phyloP scores from a whole-genome alignment of 2,329 filamentous ascomycete genomes.

The Exophiala sideris region DNA sequence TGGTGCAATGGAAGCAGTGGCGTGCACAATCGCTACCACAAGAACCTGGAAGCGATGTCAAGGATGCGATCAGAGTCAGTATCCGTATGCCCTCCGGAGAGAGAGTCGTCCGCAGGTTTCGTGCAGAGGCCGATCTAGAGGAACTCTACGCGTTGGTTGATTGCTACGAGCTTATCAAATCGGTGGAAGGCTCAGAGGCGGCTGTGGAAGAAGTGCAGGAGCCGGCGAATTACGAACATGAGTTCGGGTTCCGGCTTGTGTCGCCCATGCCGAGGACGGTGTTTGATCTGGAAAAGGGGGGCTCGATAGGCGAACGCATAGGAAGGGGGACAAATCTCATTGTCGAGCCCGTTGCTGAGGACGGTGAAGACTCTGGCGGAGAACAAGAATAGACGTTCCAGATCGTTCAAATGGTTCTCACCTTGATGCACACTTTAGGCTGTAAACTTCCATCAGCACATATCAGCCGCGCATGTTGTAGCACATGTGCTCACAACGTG shows the following conservation, averaged over 20 bases:
- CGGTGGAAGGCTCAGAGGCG: slow-evolving; percentile 29
- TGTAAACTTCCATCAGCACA: too few species aligned
- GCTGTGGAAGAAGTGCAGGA: slow-evolving; percentile 42
- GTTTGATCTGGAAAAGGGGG: slow-evolving; percentile 65
- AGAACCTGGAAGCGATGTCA: slow-evolving; percentile 64
- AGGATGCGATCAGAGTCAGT: slow-evolving; percentile 69
- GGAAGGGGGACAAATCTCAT: slow-evolving; percentile 85
- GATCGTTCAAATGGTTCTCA: too few species aligned
- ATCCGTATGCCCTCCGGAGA: slow-evolving; percentile 63
- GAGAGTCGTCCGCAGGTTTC: slow-evolving; percentile 74
- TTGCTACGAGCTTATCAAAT: slow-evolving; percentile 67
- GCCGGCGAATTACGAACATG: slow-evolving; percentile 70
- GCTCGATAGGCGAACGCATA: slow-evolving; percentile 69
- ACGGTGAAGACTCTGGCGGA: slow-evolving; percentile 46
- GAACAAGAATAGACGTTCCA: not conserved
- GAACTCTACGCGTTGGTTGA: slow-evolving; percentile 96
- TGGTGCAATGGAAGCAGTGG: slow-evolving; percentile 76
- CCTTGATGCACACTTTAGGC: too few species aligned
- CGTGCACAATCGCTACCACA: slow-evolving; percentile 62
- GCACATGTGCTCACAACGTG: not conserved
- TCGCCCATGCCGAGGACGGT: slow-evolving; percentile 79
- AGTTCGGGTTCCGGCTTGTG: slow-evolving; percentile 81
- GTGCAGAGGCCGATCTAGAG: slow-evolving; percentile 67
- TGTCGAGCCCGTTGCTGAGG: slow-evolving; percentile 66
- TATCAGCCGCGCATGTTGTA: too few species aligned